These are phyloP conservation scores for Hyphopichia pseudoburtonii DNA, from an alignment of 1,139 yeast genomes.

Conservation along the genomic window DNA sequence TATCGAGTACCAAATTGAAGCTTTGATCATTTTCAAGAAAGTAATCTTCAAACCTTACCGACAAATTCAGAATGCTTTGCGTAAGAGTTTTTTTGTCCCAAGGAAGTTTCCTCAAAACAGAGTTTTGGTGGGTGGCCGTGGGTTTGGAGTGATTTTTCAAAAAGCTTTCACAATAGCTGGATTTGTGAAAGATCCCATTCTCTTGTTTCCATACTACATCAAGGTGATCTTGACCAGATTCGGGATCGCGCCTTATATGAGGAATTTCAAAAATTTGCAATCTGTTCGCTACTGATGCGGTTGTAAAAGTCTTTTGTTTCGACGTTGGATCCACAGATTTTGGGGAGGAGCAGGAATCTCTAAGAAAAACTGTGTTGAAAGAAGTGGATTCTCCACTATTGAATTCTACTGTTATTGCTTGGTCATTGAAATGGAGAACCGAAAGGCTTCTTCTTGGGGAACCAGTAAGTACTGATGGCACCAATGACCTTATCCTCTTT, in stretches of 20 bases:
- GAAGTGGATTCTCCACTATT: conserved; percentile 29
- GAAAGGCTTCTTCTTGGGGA: conserved; percentile 6
- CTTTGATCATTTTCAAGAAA: conserved; percentile 29
- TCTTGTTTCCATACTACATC: conserved; percentile 58
- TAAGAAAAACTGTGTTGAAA: conserved; percentile 56
- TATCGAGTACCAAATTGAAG: conserved; percentile 42
- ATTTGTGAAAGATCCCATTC: conserved; percentile 29
- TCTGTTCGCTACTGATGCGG: conserved; percentile 43
- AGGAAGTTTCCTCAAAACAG: conserved; percentile 23
- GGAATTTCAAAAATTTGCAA: conserved; percentile 29
- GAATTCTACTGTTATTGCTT: conserved; percentile 20
- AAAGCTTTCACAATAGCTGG: conserved; percentile 49
- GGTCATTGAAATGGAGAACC: conserved; percentile 14
- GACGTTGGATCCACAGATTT: conserved; percentile 56
- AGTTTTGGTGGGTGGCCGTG: conserved; percentile 3
- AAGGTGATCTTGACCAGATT: conserved; percentile 29
- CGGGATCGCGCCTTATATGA: conserved; percentile 19
- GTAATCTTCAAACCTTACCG: conserved; percentile 44
- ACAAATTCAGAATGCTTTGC: conserved; percentile 19
- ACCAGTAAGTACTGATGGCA: no score
- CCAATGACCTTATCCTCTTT: no score
- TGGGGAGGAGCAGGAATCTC: conserved; percentile 60
- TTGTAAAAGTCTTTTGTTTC: conserved; percentile 66
- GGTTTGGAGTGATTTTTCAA: conserved; percentile 43
- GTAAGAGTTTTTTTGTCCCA: conserved; percentile 37